Conservation (phyloP, 768 basidiomycete genomes). For the Mycena epipterygia region DNA sequence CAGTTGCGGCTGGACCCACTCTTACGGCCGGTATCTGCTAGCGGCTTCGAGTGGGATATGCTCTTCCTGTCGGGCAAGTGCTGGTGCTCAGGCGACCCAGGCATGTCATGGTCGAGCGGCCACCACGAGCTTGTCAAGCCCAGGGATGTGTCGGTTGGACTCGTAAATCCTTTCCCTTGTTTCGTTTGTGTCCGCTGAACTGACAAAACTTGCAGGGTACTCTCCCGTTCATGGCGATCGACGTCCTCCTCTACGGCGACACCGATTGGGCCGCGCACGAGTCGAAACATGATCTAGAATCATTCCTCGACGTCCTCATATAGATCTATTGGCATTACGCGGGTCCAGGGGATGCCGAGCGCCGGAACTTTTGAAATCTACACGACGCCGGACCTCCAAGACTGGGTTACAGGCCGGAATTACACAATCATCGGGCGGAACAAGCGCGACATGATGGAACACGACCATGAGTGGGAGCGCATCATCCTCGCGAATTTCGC, state of each 20-base stretch:
- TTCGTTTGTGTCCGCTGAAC: background rate
- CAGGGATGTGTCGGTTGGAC: background rate
- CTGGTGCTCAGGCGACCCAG: background rate
- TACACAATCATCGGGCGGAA: too few species aligned
- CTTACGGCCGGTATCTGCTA: background rate
- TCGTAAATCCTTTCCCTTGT: too few species aligned
- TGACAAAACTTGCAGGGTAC: background rate
- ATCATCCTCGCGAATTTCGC: background rate
- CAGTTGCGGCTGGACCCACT: background rate
- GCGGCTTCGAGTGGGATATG: background rate
- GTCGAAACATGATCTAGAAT: background rate
- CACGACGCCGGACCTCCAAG: background rate
- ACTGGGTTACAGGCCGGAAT: background rate
- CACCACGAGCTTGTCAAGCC: background rate
- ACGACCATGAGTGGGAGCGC: background rate
- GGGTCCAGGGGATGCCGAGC: background rate
- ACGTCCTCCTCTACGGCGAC: background rate
- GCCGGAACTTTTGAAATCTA: background rate
- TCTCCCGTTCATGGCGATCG: conserved; percentile 6
- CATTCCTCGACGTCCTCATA: background rate
- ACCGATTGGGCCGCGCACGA: background rate
- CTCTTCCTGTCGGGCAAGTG: background rate
- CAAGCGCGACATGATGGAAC: background rate
- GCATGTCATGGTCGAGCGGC: background rate
- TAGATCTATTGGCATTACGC: conserved; percentile 9